Percentiles rank a stretch among this genome's conserved stretches.
These are phyloP conservation scores for Anastatica hierochuntica DNA, from an alignment of 345 rosid species.

Conservation along the genomic window DNA sequence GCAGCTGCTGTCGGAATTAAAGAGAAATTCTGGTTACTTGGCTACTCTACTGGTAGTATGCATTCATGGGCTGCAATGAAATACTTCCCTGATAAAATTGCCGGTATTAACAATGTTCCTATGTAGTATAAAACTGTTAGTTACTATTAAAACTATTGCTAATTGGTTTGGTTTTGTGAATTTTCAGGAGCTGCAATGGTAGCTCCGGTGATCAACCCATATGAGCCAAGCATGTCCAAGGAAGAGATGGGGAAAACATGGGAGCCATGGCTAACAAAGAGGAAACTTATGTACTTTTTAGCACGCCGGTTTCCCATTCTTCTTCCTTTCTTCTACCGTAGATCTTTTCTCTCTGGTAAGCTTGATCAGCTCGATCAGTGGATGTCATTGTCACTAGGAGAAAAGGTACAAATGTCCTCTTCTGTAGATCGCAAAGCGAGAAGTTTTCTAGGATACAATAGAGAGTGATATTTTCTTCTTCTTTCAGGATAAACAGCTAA, in stretches of 20 bases:
- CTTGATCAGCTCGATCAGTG: slow-evolving; percentile 59
- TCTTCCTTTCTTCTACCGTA: slow-evolving; percentile 49
- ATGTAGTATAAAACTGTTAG: neutral
- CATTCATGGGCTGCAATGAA: slow-evolving; percentile 93
- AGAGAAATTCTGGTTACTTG: slow-evolving; percentile 81
- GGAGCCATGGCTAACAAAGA: slow-evolving; percentile 50
- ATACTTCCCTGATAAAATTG: slow-evolving; percentile 63
- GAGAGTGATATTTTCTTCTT: no score
- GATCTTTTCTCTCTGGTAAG: slow-evolving; percentile 71
- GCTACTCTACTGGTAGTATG: slow-evolving; percentile 70
- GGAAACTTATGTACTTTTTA: slow-evolving; percentile 54
- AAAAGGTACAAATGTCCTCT: slow-evolving; percentile 34
- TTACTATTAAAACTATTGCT: neutral
- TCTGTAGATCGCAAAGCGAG: no score
- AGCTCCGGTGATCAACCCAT: slow-evolving; percentile 72
- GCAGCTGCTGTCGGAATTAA: slow-evolving; percentile 56
- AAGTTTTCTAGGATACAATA: no score
- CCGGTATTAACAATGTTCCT: slow-evolving; percentile 39
- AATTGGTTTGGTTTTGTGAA: slow-evolving; percentile 9
- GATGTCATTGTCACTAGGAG: slow-evolving; percentile 62
- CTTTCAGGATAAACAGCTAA: slow-evolving; percentile 57
- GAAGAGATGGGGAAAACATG: slow-evolving; percentile 68
- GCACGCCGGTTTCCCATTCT: slow-evolving; percentile 60
- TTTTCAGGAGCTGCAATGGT: slow-evolving; percentile 85
- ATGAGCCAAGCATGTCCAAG: slow-evolving; percentile 64